These are phyloP conservation scores for Massarina eburnea DNA, from an alignment of 2,329 filamentous ascomycete species.

Conservation along the genomic window DNA sequence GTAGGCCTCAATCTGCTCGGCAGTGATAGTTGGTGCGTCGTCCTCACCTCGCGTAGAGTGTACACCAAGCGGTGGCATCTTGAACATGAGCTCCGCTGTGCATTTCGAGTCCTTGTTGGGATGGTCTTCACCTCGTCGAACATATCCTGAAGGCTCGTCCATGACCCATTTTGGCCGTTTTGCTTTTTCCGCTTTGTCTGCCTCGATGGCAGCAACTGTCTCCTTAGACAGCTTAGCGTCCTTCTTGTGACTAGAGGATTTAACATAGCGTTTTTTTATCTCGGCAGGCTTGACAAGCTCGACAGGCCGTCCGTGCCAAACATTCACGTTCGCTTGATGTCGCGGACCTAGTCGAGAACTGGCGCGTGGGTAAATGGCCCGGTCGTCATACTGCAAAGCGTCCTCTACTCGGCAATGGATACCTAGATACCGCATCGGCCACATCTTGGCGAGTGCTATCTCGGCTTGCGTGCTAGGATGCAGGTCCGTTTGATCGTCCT, in stretches of 20 bases:
- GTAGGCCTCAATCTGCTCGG: conserved; percentile 71
- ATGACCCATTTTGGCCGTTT: conserved; percentile 90
- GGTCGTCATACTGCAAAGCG: conserved; percentile 93
- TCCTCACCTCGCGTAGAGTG: conserved; percentile 51
- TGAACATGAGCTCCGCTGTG: conserved; percentile 77
- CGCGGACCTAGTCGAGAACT: conserved; percentile 89
- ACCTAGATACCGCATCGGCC: conserved; percentile 94
- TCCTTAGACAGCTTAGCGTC: conserved; percentile 79
- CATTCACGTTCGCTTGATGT: conserved; percentile 81
- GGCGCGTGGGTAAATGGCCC: conserved; percentile 87
- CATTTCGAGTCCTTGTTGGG: conserved; percentile 70
- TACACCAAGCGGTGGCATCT: conserved; percentile 63
- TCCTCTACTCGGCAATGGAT: conserved; percentile 96
- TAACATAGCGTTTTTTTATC: conserved; percentile 74
- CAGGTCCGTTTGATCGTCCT: conserved; percentile 58
- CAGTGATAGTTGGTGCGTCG: conserved; percentile 46
- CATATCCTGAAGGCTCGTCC: conserved; percentile 85
- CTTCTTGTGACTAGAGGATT: conserved; percentile 66
- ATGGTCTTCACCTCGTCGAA: conserved; percentile 79
- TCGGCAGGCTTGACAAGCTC: conserved; percentile 87
- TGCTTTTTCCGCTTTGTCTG: conserved; percentile 75
- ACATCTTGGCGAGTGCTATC: conserved; percentile 87
- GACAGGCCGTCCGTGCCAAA: conserved; percentile 87
- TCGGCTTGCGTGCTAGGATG: conserved; percentile 77
- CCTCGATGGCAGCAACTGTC: conserved; percentile 74